Conservation (phyloP, 805 yeast genomes). For the Yamadazyma kitorensis region DNA sequence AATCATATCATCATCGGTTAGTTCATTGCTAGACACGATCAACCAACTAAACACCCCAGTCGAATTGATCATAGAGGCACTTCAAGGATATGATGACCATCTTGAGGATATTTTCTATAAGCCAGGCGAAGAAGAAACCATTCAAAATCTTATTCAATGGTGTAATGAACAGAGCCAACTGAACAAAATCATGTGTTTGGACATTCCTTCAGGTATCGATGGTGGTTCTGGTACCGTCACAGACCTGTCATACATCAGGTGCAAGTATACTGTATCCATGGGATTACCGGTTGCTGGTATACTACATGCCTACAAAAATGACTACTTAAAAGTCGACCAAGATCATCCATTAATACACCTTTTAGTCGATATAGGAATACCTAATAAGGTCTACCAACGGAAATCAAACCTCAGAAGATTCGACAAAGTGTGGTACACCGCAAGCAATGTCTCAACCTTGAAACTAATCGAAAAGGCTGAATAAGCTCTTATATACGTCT, state of each 20-base stretch:
- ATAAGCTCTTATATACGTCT: conserved; percentile 2
- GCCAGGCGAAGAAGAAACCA: conserved; percentile 34
- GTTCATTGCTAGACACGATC: conserved; percentile 33
- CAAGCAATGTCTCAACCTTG: conserved; percentile 26
- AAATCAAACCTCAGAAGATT: conserved; percentile 43
- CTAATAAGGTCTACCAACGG: conserved; percentile 48
- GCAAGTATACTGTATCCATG: conserved; percentile 62
- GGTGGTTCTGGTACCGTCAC: conserved; percentile 67
- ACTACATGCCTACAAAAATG: conserved; percentile 57
- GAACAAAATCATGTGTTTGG: conserved; percentile 60
- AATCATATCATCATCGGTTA: conserved; percentile 26
- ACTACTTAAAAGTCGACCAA: conserved; percentile 31
- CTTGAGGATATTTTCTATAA: conserved; percentile 52
- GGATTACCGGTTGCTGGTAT: conserved; percentile 73
- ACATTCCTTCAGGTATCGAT: conserved; percentile 80
- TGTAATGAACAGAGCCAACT: conserved; percentile 45
- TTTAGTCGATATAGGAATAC: conserved; percentile 70
- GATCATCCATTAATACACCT: conserved; percentile 55
- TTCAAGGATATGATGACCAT: conserved; percentile 79
- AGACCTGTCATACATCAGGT: conserved; percentile 30
- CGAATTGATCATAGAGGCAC: conserved; percentile 76
- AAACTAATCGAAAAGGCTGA: conserved; percentile 1
- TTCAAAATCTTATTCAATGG: conserved; percentile 59
- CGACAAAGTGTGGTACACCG: conserved; percentile 44
- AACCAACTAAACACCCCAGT: conserved; percentile 65